These are phyloP conservation scores for Aspergillus phoenicis DNA, from an alignment of 2,329 filamentous ascomycete species.

Conservation along the genomic window DNA sequence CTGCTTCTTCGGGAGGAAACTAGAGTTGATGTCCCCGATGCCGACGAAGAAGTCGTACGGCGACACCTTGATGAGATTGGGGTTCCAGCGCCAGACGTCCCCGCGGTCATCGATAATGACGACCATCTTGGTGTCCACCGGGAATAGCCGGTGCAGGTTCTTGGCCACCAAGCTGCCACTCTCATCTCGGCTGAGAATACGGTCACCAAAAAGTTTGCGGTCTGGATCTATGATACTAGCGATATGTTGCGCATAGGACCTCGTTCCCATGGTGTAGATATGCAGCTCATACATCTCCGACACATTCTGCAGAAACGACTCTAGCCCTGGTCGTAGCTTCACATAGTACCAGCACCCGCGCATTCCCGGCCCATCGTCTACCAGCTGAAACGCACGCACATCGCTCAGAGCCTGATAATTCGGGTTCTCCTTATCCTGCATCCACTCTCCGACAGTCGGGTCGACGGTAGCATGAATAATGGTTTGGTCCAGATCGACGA, in stretches of 20 bases:
- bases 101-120: slow-evolving; percentile 97
- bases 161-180: slow-evolving; percentile 92
- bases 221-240: slow-evolving; percentile 91
- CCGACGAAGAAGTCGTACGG: slow-evolving; percentile 98
- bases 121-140: slow-evolving; percentile 97
- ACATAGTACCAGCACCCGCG: slow-evolving; percentile 95
- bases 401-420: slow-evolving; percentile 91
- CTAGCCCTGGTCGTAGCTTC: slow-evolving; percentile 87
- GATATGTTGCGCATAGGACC: slow-evolving; percentile 91
- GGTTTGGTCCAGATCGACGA: slow-evolving; percentile 96
- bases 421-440: slow-evolving; percentile 81
- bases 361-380: slow-evolving; percentile 77
- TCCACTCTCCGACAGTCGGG: slow-evolving; percentile 94
- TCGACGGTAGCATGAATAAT: slow-evolving; percentile 98
- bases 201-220: slow-evolving; percentile 84
- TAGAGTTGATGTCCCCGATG: slow-evolving; percentile 98
- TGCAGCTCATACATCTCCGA: slow-evolving; percentile 88
- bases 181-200: slow-evolving; percentile 94
- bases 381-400: slow-evolving; percentile 83
- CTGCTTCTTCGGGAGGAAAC: slow-evolving; percentile 81
- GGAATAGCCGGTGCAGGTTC: slow-evolving; percentile 86
- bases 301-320: slow-evolving; percentile 76
- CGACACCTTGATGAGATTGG: slow-evolving; percentile 90
- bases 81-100: slow-evolving; percentile 93
- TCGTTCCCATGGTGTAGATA: slow-evolving; percentile 98